Base-by-base conservation (phyloP, 805 yeast genomes). In the Schwanniomyces yamadae region DNA sequence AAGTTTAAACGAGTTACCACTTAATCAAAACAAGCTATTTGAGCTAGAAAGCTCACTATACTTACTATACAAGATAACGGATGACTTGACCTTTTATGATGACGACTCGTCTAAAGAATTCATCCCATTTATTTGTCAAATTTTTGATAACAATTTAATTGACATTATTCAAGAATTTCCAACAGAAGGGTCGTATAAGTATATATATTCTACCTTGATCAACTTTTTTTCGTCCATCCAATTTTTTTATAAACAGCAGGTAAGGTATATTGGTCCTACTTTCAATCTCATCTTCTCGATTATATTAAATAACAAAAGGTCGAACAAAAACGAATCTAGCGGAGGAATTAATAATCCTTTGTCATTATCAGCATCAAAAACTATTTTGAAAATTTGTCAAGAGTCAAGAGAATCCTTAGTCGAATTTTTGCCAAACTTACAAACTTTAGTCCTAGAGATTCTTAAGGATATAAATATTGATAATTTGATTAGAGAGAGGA, bases 1-100 rank as follows among this genome's bases (percentile, higher is more conserved):
- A 1, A 53, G 54, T 22, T 34, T 61, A 9, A 23, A 30, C 16
- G 39, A 39, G 33, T 22, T 21, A n/a, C 22, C 33, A 16, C 12
- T 10, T 9, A 19, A 24, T 5, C 15, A 39, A 2, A 24, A 36
- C 11, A 51, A 57, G 15, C 50, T 74, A 45, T 43, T 49, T 9
- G 77, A 73, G 31, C 57, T 81, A 3, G 95, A 85, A 52, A 72
- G 82, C 1, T 75, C 85, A 0, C 53, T 85, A 33, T 86, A 63
- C 54, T 61, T 84, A 10, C 45, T 85, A 6, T 73, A 66, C 43
- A 69, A 77, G 13, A 63, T 86, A 7, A 71, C 82, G 3, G 76
- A 73, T 10, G 78, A 78, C 41, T 63, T 79, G 24, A 54, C 69
- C 5, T 66, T 65, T 33, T 63, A 65, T 46, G 69, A 57, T 30